Base-by-base conservation (phyloP, 2,329 filamentous ascomycete genomes). In the Aspergillus costaricaensis region DNA sequence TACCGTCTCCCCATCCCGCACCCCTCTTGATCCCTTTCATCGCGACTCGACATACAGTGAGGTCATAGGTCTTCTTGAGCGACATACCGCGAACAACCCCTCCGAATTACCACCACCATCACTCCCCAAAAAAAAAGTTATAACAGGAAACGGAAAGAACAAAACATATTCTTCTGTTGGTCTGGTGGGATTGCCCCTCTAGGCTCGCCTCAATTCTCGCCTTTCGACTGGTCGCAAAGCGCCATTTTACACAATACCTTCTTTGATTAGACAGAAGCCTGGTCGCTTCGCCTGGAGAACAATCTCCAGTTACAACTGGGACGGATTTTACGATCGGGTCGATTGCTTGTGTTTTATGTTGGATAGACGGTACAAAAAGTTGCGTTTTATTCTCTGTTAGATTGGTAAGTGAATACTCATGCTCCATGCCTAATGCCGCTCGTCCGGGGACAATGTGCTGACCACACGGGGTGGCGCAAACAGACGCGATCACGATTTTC, bases 401-500 rank as follows among this genome's bases (percentile, higher is more conserved):
- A 75, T 59, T 72, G 70, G 73, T 76, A 64, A 74, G 73, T 74
- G 10, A 23, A 21, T 14, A 10, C 19, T 15, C 12, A 57, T 30
- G 44, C 49, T 38, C 14, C 43, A 19, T 61, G 36, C 19, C 19
- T 4, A 23, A 41, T 49, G 61, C 27, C 55, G 41, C 50, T 60
- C 23, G 36, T 36, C 23, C 41, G 47, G 55, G 32, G 41, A 47
- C 51, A 30, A 27, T 61, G 9, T 49, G 47, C 64, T 69, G 39
- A 67, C 43, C 14, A 44, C 39, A 47, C 21, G 48, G 43, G 58
- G 27, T 49, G 55, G 47, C 53, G 27, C 58, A 39, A 17, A 60
- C 62, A 73, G 71, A 70, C 61, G 69, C 69, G 66, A 70, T 70
- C 68, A 72, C 71, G 70, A 71, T 59, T 58, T 62, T 57, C 59